phyloP scores from a whole-genome alignment of 192 early-diverging fungal species.

The Piromyces sp. region DNA sequence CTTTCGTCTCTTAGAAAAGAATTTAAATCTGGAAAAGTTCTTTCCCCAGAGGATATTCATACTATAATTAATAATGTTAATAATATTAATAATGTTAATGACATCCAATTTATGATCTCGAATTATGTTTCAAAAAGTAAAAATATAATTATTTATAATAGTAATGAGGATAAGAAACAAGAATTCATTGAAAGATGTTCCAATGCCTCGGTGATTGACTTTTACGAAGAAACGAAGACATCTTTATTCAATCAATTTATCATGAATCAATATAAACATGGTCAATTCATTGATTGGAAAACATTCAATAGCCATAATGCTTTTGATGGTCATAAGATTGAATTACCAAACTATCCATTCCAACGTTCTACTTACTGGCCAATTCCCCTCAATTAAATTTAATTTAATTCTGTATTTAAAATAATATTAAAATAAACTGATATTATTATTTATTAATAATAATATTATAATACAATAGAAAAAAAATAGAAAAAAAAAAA shows the following conservation, averaged over 20 bases:
- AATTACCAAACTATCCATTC: neutral
- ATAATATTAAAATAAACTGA: too few relatives aligned
- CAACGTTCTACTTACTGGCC: neutral
- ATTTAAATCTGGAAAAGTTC: neutral
- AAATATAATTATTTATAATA: neutral
- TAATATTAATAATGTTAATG: neutral
- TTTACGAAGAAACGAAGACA: neutral
- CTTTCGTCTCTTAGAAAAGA: neutral
- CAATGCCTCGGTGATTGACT: neutral
- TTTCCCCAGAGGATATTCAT: neutral
- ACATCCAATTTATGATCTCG: neutral
- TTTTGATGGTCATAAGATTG: neutral
- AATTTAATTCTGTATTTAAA: too few relatives aligned
- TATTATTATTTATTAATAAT: too few relatives aligned
- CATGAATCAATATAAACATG: neutral
- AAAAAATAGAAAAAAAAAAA: too few relatives aligned
- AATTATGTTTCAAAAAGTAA: neutral
- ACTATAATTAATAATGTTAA: neutral
- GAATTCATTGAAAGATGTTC: neutral
- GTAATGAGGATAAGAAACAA: neutral
- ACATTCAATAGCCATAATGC: neutral
- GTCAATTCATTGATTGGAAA: neutral
- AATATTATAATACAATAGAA: too few relatives aligned
- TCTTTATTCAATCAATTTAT: neutral
- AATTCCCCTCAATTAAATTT: too few relatives aligned